These are phyloP conservation scores for Rhizopus delemar DNA, from an alignment of 371 early-diverging fungal species.

Conservation along the genomic window DNA sequence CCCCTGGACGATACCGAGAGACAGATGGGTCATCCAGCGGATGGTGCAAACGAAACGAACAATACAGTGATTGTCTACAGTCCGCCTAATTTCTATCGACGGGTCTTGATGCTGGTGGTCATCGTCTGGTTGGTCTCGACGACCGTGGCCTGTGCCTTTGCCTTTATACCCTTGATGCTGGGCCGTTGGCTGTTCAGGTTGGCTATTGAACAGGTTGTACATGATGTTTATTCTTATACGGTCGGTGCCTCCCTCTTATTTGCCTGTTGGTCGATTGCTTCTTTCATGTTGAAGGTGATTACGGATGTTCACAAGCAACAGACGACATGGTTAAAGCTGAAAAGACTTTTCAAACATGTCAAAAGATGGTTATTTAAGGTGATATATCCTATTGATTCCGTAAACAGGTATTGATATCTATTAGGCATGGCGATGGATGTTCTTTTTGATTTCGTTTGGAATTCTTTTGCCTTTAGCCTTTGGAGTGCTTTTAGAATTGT, in stretches of 20 bases:
- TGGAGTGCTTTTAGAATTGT: constrained; percentile 53
- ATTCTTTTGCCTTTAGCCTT: constrained; percentile 47
- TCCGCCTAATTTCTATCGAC: constrained; percentile 62
- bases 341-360: not conserved
- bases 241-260: constrained; percentile 27
- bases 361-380: constrained; percentile 11
- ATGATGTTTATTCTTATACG: constrained; percentile 59
- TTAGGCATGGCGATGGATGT: constrained; percentile 21
- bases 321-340: not conserved
- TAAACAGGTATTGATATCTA: not conserved
- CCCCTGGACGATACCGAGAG: constrained; percentile 41
- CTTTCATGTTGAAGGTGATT: not conserved
- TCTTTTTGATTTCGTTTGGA: constrained; percentile 45
- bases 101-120: constrained; percentile 53
- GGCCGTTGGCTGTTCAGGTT: constrained; percentile 49
- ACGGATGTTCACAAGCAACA: constrained; percentile 8
- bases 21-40: constrained; percentile 56
- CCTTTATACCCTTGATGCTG: constrained; percentile 45
- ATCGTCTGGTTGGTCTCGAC: constrained; percentile 56
- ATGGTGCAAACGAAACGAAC: constrained; percentile 38
- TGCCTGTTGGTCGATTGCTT: not conserved
- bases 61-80: constrained; percentile 62
- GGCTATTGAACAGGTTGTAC: constrained; percentile 30
- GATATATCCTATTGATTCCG: not conserved
- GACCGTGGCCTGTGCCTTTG: constrained; percentile 35